Percentiles rank a stretch among this genome's conserved stretches.
phyloP scores from a whole-genome alignment of 305 asterid genomes.

The Caryopteris hybrid region DNA sequence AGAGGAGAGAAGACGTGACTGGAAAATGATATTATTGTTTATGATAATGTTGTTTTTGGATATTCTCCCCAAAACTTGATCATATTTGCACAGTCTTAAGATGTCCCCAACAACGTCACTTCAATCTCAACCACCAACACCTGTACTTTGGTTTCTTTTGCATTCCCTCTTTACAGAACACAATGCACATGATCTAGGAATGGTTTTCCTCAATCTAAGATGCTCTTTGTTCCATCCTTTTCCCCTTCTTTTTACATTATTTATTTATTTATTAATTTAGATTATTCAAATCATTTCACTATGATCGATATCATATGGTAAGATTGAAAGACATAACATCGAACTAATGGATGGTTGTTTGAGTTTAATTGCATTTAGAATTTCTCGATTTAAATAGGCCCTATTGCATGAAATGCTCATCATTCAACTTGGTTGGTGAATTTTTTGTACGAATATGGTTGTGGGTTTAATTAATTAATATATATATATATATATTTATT shows the following conservation, averaged over 20 bases:
- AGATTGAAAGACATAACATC: background rate
- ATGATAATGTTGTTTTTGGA: too few species aligned
- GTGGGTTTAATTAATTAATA: background rate
- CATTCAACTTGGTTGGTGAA: slow-evolving; percentile 16
- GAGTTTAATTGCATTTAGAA: too few species aligned
- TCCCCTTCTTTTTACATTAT: background rate
- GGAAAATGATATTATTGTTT: too few species aligned
- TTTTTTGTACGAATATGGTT: background rate
- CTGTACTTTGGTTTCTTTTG: slow-evolving; percentile 25
- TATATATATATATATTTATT: background rate
- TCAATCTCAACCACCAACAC: slow-evolving; percentile 34
- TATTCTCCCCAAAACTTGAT: background rate
- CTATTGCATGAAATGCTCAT: too few species aligned
- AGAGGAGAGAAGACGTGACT: too few species aligned
- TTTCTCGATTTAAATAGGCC: too few species aligned
- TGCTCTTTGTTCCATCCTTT: slow-evolving; percentile 33
- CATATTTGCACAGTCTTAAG: slow-evolving; percentile 24
- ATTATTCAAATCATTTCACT: background rate
- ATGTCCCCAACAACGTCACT: slow-evolving; percentile 42
- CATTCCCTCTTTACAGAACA: slow-evolving; percentile 46
- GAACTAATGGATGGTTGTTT: too few species aligned
- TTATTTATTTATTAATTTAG: background rate
- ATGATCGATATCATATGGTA: background rate
- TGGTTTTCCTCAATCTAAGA: slow-evolving; percentile 24
- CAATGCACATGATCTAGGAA: slow-evolving; percentile 50